Base-by-base conservation (phyloP, 176 grass and related monocot species). In the Juncus effusus region DNA sequence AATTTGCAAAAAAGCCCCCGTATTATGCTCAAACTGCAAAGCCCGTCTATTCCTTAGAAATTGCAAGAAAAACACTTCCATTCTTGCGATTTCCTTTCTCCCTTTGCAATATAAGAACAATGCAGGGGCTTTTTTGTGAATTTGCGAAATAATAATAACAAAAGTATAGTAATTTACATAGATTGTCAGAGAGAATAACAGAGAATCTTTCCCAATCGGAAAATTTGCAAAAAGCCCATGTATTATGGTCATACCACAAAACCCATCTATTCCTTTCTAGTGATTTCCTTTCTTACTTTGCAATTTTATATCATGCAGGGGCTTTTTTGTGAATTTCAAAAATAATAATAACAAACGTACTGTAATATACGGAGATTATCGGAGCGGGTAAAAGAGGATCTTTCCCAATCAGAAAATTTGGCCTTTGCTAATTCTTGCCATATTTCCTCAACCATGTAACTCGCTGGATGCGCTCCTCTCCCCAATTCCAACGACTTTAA, bases 361-460 rank as follows among this genome's bases (percentile, higher is more conserved):
- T 86, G 75, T 51, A 99, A 74, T 10, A 77, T 84, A 36, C 65
- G 11, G 56, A 99, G 56, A 62, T 59, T 60, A 75, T 6, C 66
- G 6, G 69, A 63, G 68, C 78, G 78, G 42, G 75, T 54, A 36
- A 41, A 77, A 59, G 88, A 92, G 52, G 80, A 74, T 45, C 56
- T 69, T 82, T 99, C 85, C 94, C 94, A 99, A 79, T 99, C 64
- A 0, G 79, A 82, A 76, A 86, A 99, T 65, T 92, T 99, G 52
- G 94, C 88, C 78, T 82, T 89, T 13, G 85, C 63, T 56, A 99
- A 80, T 73, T 82, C 80, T 57, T 89, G 80, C 85, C 78, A 86
- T 14, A 99, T 93, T 78, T 89, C 88, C 64, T 86, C 78, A 16
- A 93, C 80, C 83, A 89, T 89, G 65, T 84, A 91, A 65, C 88